phyloP scores from a whole-genome alignment of 345 rosid species.

The Aegle marmelos region DNA sequence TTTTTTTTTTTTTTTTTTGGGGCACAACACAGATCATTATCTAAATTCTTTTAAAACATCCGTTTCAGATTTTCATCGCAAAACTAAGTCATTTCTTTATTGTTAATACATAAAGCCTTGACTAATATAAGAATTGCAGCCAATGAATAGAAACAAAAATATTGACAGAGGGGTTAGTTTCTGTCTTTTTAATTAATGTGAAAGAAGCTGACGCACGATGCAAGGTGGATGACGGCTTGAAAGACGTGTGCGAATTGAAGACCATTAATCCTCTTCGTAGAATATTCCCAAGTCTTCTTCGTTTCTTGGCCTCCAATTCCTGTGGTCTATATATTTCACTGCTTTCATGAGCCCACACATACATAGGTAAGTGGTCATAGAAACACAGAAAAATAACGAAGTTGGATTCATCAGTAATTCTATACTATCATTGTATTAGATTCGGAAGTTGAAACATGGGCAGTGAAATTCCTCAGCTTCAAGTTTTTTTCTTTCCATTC shows the following conservation, averaged over 20 bases:
- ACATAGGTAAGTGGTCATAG: not conserved
- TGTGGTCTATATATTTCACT: not conserved
- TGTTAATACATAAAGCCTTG: too few species aligned
- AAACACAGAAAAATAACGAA: not conserved
- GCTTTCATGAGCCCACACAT: not conserved
- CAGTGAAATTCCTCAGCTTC: conserved; percentile 22
- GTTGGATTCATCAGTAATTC: too few species aligned
- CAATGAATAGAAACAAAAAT: too few species aligned
- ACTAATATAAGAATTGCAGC: too few species aligned
- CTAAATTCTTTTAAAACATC: too few species aligned
- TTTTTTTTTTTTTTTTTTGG: too few species aligned
- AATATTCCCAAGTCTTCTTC: not conserved
- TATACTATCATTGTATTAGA: not conserved
- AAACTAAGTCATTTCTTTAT: too few species aligned
- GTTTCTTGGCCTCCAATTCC: not conserved
- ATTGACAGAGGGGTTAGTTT: too few species aligned
- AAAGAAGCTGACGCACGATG: too few species aligned
- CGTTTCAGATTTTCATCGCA: too few species aligned
- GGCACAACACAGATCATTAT: too few species aligned
- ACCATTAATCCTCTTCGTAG: not conserved
- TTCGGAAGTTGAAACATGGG: conserved; percentile 13
- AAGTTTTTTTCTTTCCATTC: conserved; percentile 42
- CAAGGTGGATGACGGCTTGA: not conserved
- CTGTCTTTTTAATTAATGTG: too few species aligned
- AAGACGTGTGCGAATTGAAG: not conserved